These are phyloP conservation scores for Ustilago crameri DNA, from an alignment of 1,284 basidiomycete genomes.

Conservation along the genomic window DNA sequence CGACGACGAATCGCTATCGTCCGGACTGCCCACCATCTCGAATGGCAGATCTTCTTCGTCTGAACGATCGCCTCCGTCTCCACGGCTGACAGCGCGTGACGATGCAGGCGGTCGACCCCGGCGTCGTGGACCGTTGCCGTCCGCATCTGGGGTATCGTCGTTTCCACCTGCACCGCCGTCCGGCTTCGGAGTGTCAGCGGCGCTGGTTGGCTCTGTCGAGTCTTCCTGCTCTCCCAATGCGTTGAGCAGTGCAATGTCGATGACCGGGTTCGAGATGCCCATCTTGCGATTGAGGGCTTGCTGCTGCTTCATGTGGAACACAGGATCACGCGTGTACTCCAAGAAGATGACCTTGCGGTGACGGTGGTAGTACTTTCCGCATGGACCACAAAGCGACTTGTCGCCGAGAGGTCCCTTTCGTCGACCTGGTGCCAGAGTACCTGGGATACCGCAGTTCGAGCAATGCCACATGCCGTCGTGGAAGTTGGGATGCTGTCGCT, in stretches of 20 bases:
- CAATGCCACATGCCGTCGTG: slow-evolving; percentile 67
- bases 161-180: slow-evolving; percentile 16
- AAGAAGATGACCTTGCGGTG: slow-evolving; percentile 59
- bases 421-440: slow-evolving; percentile 51
- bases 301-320: slow-evolving; percentile 55
- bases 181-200: slow-evolving; percentile 48
- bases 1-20: slow-evolving; percentile 51
- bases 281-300: slow-evolving; percentile 42
- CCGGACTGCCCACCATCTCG: slow-evolving; percentile 60
- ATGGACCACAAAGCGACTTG: slow-evolving; percentile 88
- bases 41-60: slow-evolving; percentile 59
- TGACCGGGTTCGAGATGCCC: slow-evolving; percentile 40
- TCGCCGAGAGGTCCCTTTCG: slow-evolving; percentile 86
- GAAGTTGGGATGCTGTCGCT: slow-evolving; percentile 64
- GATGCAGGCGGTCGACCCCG: slow-evolving; percentile 22
- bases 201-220: slow-evolving; percentile 44
- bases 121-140: slow-evolving; percentile 19
- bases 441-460: slow-evolving; percentile 66
- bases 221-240: slow-evolving; percentile 40
- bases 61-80: slow-evolving; percentile 24
- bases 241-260: slow-evolving; percentile 43
- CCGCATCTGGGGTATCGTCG: slow-evolving; percentile 12
- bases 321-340: slow-evolving; percentile 61
- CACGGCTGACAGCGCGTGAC: slow-evolving; percentile 17
- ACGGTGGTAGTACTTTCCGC: slow-evolving; percentile 75